phyloP scores from a whole-genome alignment of 768 basidiomycete species.

The Psilocybe cyanescens region DNA sequence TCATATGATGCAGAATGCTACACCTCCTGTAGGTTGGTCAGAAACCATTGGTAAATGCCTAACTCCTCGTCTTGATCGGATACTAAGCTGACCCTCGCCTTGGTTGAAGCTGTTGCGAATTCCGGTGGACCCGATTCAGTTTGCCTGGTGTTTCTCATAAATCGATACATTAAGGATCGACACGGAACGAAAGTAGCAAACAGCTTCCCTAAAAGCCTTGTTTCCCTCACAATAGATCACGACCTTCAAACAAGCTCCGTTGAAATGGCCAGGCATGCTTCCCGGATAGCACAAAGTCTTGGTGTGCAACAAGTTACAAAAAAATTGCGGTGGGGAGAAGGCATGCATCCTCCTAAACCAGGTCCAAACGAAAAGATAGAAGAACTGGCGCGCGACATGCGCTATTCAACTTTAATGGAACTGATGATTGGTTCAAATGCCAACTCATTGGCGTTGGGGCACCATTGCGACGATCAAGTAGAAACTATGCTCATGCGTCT shows the following conservation, averaged over 20 bases:
- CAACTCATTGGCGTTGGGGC: conserved; percentile 62
- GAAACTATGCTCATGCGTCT: conserved; percentile 80
- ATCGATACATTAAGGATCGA: conserved; percentile 41
- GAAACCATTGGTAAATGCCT: conserved; percentile 45
- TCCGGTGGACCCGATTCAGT: conserved; percentile 87
- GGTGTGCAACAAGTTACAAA: conserved; percentile 50
- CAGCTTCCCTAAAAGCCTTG: conserved; percentile 25
- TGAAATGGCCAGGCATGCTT: conserved; percentile 57
- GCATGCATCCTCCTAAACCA: conserved; percentile 55
- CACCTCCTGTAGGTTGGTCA: conserved; percentile 55
- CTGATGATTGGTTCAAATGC: conserved; percentile 41
- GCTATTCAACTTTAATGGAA: conserved; percentile 44
- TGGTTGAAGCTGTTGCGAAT: conserved; percentile 64
- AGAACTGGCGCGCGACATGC: conserved; percentile 56
- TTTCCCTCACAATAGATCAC: conserved; percentile 75
- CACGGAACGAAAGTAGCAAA: background rate
- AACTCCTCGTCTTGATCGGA: background rate
- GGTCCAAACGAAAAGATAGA: conserved; percentile 49
- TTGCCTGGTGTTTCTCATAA: conserved; percentile 72
- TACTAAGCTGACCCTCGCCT: background rate
- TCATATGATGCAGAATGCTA: conserved; percentile 45
- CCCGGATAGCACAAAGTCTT: conserved; percentile 41
- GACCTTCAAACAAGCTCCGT: conserved; percentile 61
- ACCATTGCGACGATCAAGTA: conserved; percentile 85
- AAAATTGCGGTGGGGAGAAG: conserved; percentile 60